phyloP scores from a whole-genome alignment of 768 basidiomycete species.

The Rhodotorula diobovata region DNA sequence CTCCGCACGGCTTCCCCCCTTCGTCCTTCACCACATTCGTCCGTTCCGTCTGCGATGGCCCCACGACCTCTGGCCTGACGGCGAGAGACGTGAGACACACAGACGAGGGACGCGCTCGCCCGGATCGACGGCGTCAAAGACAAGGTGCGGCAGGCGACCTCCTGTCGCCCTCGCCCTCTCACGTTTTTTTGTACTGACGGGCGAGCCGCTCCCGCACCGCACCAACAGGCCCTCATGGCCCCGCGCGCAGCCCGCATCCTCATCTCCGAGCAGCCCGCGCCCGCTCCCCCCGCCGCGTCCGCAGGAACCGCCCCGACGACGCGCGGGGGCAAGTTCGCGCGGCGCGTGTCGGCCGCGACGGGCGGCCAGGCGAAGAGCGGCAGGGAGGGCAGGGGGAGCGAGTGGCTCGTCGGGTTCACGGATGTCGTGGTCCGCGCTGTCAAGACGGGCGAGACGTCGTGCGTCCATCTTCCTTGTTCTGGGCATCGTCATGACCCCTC shows the following conservation, averaged over 20 bases:
- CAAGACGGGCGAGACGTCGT: constrained; percentile 74
- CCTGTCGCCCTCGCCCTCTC: background rate
- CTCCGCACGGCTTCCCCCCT: no score
- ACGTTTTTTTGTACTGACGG: background rate
- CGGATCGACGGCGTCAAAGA: constrained; percentile 93
- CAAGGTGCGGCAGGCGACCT: constrained; percentile 54
- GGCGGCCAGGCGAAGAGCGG: background rate
- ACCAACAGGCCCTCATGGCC: constrained; percentile 58
- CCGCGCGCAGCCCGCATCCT: constrained; percentile 85
- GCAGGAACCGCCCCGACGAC: background rate
- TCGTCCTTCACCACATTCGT: no score
- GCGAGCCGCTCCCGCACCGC: background rate
- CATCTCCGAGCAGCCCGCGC: constrained; percentile 60
- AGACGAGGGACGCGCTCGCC: constrained; percentile 84
- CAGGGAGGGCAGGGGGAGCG: constrained; percentile 61
- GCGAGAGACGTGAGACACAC: no score
- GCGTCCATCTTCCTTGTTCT: background rate
- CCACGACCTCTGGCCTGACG: no score
- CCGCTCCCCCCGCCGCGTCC: background rate
- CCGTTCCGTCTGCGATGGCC: background rate
- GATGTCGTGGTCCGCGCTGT: constrained; percentile 92
- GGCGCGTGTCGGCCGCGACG: background rate
- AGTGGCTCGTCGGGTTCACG: constrained; percentile 94
- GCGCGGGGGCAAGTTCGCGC: background rate
- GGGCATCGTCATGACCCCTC: background rate